A percentile compares a stretch with the other conserved stretches of the same genome.
Evolutionary conservation across 768 basidiomycete genomes (phyloP).

Genomic region (Psilocybe sp.): DNA sequence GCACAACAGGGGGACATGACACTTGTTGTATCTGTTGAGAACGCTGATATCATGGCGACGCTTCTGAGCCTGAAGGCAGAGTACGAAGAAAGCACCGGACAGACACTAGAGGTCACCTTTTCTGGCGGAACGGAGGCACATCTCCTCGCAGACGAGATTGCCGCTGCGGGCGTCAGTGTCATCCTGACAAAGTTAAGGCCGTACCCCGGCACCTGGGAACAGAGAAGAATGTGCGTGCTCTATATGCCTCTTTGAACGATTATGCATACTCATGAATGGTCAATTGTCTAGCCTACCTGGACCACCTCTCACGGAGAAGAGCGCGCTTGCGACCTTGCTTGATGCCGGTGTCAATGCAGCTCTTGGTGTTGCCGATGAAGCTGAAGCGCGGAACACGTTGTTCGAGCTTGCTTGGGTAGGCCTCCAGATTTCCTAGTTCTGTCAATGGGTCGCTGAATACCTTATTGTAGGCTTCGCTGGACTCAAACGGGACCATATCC

Average conservation of each 20-base stretch:
- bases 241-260: neutral
- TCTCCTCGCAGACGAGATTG: constrained; percentile 63
- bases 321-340: constrained; percentile 51
- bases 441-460: neutral
- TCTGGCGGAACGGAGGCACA: constrained; percentile 60
- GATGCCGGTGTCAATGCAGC: constrained; percentile 62
- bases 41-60: constrained; percentile 74
- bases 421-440: neutral
- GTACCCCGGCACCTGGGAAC: constrained; percentile 65
- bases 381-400: constrained; percentile 63
- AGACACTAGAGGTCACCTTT: constrained; percentile 43
- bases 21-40: constrained; percentile 65
- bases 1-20: constrained; percentile 49
- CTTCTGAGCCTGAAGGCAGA: constrained; percentile 60
- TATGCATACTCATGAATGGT: neutral
- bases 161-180: constrained; percentile 63
- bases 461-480: constrained; percentile 20
- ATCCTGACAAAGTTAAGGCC: constrained; percentile 62
- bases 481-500: constrained; percentile 36
- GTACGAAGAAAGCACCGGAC: constrained; percentile 35
- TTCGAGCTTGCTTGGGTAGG: constrained; percentile 62
- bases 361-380: constrained; percentile 56
- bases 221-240: constrained; percentile 59
- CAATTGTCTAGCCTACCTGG: constrained; percentile 53
- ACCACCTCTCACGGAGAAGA: constrained; percentile 60